Percentiles rank a stretch among this genome's conserved stretches.
These are phyloP conservation scores for Russula emetica DNA, from an alignment of 768 basidiomycete species.

Conservation along the genomic window DNA sequence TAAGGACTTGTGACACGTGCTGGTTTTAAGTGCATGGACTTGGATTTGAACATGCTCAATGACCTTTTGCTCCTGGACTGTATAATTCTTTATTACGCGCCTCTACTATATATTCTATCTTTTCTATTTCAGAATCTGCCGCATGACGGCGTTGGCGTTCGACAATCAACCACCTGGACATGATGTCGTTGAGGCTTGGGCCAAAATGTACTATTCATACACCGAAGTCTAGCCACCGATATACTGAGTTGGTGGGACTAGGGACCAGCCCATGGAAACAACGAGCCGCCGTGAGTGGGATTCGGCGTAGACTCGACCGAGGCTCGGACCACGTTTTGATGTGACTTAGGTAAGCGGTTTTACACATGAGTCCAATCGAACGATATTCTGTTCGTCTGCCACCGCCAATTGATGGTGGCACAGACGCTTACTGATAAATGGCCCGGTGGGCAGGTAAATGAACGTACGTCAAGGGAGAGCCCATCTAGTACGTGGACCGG, in stretches of 20 bases:
- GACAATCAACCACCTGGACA: background rate
- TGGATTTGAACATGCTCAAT: conserved; percentile 8
- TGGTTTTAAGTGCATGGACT: conserved; percentile 10
- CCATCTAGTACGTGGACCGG: too few species aligned
- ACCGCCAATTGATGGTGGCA: background rate
- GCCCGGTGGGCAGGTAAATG: background rate
- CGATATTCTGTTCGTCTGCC: background rate
- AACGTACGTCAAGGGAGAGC: background rate
- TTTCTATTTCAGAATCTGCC: background rate
- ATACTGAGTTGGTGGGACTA: background rate
- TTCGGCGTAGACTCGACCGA: too few species aligned
- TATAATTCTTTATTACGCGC: conserved; percentile 18
- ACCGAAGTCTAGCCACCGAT: background rate
- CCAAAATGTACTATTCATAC: too few species aligned
- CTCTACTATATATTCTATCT: background rate
- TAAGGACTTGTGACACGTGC: conserved; percentile 3
- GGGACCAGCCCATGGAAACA: background rate
- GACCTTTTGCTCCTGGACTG: conserved; percentile 12
- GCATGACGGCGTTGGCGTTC: background rate
- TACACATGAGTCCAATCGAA: background rate
- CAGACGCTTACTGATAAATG: background rate
- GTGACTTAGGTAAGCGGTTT: too few species aligned
- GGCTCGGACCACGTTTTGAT: background rate
- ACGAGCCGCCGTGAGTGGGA: background rate
- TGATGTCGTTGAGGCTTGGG: background rate